Evolutionary conservation across 2,329 filamentous ascomycete genomes (phyloP), one percentile per base, ranked within the genome.

Genomic region (Pseudohalonectria lignicola): DNA sequence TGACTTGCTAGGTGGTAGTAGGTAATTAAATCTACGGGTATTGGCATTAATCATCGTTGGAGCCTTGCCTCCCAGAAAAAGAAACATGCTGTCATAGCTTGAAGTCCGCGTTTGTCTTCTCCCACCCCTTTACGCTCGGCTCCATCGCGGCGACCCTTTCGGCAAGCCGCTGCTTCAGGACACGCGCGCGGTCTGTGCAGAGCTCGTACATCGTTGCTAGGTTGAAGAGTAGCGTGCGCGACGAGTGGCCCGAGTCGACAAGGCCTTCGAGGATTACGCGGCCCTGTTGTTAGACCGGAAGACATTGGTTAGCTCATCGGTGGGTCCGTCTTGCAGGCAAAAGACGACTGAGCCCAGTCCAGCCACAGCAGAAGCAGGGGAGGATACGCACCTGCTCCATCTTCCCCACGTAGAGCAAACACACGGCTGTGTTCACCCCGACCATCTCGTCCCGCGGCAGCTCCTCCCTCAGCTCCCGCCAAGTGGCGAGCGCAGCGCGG

Each of bases 121-220:
- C 83, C 73, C 82, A 80, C 5, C 81, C 82, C 2, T 64, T 62
- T 1, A 68, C 56, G 2, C 66, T 69, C 13, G 72, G 66, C 31
- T 71, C 69, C 48, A 74, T 66, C 2, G 57, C 62, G 1, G 85
- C 80, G 15, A 92, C 68, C 37, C 69, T 73, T 49, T 86, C 82
- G 2, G 82, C 79, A 15, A 96, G 64, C 19, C 63, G 66, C 21
- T 74, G 58, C 66, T 96, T 96, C 48, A 82, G 59, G 11, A 70
- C 70, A 35, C 74, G 67, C 31, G 85, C 75, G 44, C 74, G 72
- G 49, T 96, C 88, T 0, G 84, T 88, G 54, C 84, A 92, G 7
- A 96, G 69, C 59, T 96, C 92, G 54, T 94, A 96, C 49, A 94
- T 76, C 0, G 90, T 96, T 10, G 80, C 78, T 11, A 98, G 60